phyloP scores from a whole-genome alignment of 768 basidiomycete genomes.

The Boletus bicolor region DNA sequence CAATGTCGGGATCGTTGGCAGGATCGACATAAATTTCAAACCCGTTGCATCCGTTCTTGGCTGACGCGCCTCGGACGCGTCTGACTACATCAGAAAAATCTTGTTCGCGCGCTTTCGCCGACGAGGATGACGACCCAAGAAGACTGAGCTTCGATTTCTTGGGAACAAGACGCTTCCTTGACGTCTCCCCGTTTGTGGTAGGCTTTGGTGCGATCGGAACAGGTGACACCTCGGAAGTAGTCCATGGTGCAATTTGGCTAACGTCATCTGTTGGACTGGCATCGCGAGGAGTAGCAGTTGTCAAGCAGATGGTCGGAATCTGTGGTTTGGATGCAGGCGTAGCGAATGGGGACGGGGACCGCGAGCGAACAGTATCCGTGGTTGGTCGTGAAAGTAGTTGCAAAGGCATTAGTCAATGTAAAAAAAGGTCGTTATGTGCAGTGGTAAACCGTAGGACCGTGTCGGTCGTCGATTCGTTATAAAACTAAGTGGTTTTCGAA shows the following conservation, averaged over 20 bases:
- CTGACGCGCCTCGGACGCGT: conserved; percentile 37
- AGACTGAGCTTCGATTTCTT: conserved; percentile 67
- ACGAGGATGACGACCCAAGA: conserved; percentile 32
- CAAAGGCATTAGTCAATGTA: conserved; percentile 28
- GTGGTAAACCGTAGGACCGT: conserved; percentile 13
- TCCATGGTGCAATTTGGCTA: conserved; percentile 28
- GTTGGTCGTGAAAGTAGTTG: conserved; percentile 31
- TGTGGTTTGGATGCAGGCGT: conserved; percentile 30
- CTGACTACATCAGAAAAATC: conserved; percentile 64
- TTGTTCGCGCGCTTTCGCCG: conserved; percentile 30
- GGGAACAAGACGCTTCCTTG: conserved; percentile 57
- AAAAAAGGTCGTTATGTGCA: conserved; percentile 26
- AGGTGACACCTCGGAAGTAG: conserved; percentile 5
- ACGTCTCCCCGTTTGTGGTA: conserved; percentile 10
- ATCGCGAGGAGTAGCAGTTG: conserved; percentile 63
- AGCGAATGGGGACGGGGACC: conserved; percentile 27
- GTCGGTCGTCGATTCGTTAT: conserved; percentile 27
- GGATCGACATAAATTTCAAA: conserved; percentile 76
- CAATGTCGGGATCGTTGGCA: conserved; percentile 58
- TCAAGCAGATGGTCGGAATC: conserved; percentile 66
- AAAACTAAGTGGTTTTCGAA: conserved; percentile 14
- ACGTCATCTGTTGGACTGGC: conserved; percentile 34
- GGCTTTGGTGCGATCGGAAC: conserved; percentile 31
- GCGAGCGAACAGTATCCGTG: conserved; percentile 23
- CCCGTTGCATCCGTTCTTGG: conserved; percentile 38